A percentile compares a stretch with the other conserved stretches of the same genome.
Evolutionary conservation across 1,284 basidiomycete genomes (phyloP).

Genomic region (Leccinum cinnamomeum): DNA sequence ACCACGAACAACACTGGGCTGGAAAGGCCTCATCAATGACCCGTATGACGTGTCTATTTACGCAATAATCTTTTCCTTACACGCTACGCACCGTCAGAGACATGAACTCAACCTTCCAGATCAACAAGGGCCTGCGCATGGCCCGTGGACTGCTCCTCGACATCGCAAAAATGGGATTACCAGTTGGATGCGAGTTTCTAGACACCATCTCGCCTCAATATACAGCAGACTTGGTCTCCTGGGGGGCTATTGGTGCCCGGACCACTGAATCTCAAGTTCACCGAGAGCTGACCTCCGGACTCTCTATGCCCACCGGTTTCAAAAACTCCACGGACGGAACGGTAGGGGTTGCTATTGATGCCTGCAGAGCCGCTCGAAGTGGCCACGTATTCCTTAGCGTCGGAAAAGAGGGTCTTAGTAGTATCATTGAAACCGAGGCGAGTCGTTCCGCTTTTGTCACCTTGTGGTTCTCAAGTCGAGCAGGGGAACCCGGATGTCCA

Average conservation of each 20-base stretch:
- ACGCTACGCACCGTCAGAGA: slow-evolving; percentile 35
- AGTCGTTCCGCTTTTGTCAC: slow-evolving; percentile 18
- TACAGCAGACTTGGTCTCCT: slow-evolving; percentile 93
- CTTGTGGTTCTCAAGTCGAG: slow-evolving; percentile 9
- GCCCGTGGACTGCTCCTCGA: slow-evolving; percentile 89
- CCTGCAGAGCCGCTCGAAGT: slow-evolving; percentile 82
- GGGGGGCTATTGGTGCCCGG: slow-evolving; percentile 96
- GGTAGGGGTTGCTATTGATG: slow-evolving; percentile 86
- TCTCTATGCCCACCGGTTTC: slow-evolving; percentile 89
- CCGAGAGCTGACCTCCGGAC: slow-evolving; percentile 79
- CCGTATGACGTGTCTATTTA: slow-evolving; percentile 40
- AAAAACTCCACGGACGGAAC: slow-evolving; percentile 78
- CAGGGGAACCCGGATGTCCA: slow-evolving; percentile 89
- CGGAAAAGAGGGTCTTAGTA: slow-evolving; percentile 89
- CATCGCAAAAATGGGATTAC: slow-evolving; percentile 82
- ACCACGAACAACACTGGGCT: slow-evolving; percentile 94
- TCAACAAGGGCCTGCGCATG: slow-evolving; percentile 94
- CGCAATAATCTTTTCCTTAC: background rate
- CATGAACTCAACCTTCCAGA: slow-evolving; percentile 85
- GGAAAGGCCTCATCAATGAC: slow-evolving; percentile 99
- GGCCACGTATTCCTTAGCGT: slow-evolving; percentile 93
- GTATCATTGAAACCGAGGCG: slow-evolving; percentile 87
- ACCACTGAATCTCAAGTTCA: slow-evolving; percentile 98
- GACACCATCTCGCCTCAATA: slow-evolving; percentile 92
- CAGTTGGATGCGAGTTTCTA: slow-evolving; percentile 87